Conservation (phyloP, 441 rosid species). For the Macaranga tanarius region DNA sequence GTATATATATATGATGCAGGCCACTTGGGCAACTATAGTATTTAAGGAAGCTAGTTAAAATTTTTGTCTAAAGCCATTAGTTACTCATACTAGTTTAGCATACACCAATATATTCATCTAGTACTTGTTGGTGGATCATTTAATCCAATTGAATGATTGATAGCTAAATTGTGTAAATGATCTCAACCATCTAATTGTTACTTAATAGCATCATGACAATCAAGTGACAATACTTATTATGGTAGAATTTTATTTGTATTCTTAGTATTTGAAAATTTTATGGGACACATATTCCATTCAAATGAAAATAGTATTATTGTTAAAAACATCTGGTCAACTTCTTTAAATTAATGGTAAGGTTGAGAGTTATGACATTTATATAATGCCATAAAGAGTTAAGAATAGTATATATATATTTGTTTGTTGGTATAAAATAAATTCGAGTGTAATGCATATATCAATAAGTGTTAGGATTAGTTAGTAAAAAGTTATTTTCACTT, state of each 20-base stretch:
- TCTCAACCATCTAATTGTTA: constrained; percentile 12
- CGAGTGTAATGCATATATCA: no score
- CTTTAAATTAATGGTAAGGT: no score
- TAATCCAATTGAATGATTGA: neutral
- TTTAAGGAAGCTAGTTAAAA: constrained; percentile 15
- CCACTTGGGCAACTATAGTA: neutral
- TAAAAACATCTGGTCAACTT: neutral
- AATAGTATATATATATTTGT: no score
- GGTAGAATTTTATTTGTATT: neutral
- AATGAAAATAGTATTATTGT: neutral
- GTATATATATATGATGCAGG: neutral
- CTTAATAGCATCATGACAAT: neutral
- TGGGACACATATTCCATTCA: neutral
- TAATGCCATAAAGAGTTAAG: no score
- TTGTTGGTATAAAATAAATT: neutral
- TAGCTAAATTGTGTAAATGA: neutral
- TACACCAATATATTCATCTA: neutral
- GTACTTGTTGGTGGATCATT: neutral
- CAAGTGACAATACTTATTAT: no score
- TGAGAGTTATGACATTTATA: no score
- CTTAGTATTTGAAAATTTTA: neutral
- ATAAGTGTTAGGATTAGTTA: no score
- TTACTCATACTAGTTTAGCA: neutral
- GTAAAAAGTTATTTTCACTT: no score
- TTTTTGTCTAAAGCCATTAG: constrained; percentile 10